Conservation (phyloP, 257 asterid species). For the Fraxinus americana region DNA sequence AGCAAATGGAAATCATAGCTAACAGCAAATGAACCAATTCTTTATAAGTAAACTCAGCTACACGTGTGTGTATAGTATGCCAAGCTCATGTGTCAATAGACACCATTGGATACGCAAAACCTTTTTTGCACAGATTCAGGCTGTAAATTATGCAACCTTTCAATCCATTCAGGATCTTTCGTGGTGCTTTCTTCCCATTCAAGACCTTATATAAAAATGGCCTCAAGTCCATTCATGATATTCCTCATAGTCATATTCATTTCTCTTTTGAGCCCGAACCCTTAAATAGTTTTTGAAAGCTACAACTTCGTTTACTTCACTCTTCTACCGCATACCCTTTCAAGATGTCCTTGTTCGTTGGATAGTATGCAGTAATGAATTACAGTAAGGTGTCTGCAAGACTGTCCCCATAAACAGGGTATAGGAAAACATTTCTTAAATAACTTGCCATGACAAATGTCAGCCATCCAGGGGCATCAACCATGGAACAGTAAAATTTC, state of each 20-base stretch:
- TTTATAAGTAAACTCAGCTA: background rate
- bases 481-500: conserved; percentile 6
- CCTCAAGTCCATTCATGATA: background rate
- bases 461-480: conserved; percentile 5
- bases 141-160: background rate
- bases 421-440: background rate
- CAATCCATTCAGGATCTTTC: conserved; percentile 4
- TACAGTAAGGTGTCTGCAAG: too few relatives aligned
- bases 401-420: background rate
- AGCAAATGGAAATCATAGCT: background rate
- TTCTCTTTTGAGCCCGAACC: background rate
- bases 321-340: background rate
- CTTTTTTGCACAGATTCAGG: background rate
- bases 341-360: background rate
- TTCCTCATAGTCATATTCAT: background rate
- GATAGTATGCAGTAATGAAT: background rate
- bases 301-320: background rate
- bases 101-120: conserved; percentile 1
- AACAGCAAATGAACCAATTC: background rate
- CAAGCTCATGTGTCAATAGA: background rate
- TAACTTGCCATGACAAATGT: conserved; percentile 5
- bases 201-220: background rate
- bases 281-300: background rate
- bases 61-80: background rate
- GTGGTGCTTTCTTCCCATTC: background rate